A percentile compares a stretch with the other conserved stretches of the same genome.
phyloP scores from a whole-genome alignment of 2,329 filamentous ascomycete genomes.

The Claviceps arundinis region DNA sequence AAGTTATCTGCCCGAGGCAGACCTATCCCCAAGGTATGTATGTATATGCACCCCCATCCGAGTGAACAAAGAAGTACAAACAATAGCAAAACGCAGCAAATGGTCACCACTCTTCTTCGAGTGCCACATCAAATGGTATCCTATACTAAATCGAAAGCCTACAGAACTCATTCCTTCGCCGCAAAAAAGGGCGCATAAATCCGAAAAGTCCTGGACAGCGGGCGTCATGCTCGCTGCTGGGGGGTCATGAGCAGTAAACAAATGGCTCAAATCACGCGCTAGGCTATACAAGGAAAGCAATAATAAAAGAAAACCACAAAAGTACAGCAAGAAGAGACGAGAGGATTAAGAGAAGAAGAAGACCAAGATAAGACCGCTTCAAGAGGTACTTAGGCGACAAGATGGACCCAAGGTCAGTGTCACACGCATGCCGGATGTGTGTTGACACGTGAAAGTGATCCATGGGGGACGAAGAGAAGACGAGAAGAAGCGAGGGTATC shows the following conservation, averaged over 20 bases:
- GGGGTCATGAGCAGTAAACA: too few species aligned
- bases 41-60: background rate
- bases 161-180: background rate
- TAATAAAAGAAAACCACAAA: background rate
- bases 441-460: too few species aligned
- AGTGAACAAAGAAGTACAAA: background rate
- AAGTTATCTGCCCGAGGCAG: conserved; percentile 1
- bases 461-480: too few species aligned
- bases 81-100: background rate
- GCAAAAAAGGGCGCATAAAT: background rate
- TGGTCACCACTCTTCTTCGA: background rate
- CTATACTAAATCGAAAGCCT: background rate
- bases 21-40: background rate
- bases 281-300: background rate
- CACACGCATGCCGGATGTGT: background rate
- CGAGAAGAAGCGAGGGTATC: too few species aligned
- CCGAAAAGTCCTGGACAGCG: background rate
- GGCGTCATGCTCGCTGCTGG: background rate
- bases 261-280: background rate
- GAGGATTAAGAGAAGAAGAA: background rate
- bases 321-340: background rate
- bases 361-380: background rate
- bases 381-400: background rate
- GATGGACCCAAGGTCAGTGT: background rate
- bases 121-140: conserved; percentile 7